phyloP scores from a whole-genome alignment of 768 basidiomycete genomes.

The Lactifluus hygrophoroides region DNA sequence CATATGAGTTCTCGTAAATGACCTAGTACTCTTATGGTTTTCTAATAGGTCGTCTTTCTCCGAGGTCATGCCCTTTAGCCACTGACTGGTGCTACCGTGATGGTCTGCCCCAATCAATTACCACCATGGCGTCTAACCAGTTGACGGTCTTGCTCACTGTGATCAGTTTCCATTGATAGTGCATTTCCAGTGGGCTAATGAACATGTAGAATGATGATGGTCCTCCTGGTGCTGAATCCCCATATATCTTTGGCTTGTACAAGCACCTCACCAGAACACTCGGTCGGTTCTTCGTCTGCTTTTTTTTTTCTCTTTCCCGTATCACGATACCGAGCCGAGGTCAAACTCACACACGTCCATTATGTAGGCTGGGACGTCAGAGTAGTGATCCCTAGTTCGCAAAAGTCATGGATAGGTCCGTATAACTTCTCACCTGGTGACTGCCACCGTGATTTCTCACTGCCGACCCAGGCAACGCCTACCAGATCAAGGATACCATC shows the following conservation, averaged over 20 bases:
- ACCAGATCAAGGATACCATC: conserved; percentile 66
- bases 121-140: conserved; percentile 22
- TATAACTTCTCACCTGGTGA: not conserved
- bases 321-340: not conserved
- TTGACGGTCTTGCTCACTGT: conserved; percentile 38
- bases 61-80: too few species aligned
- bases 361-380: conserved; percentile 65
- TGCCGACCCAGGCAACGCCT: conserved; percentile 55
- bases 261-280: conserved; percentile 47
- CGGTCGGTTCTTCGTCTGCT: conserved; percentile 39
- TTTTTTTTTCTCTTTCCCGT: too few species aligned
- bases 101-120: not conserved
- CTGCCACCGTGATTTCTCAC: not conserved
- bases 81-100: too few species aligned
- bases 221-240: conserved; percentile 64
- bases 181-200: conserved; percentile 1
- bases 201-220: conserved; percentile 73
- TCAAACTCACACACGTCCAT: not conserved
- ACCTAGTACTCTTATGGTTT: too few species aligned
- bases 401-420: conserved; percentile 85
- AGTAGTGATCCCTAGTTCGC: conserved; percentile 70
- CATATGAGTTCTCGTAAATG: too few species aligned
- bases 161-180: conserved; percentile 11
- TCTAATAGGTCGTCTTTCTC: too few species aligned
- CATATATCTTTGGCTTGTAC: conserved; percentile 68